phyloP scores from a whole-genome alignment of 2,329 filamentous ascomycete genomes.

The Alternaria dauci region DNA sequence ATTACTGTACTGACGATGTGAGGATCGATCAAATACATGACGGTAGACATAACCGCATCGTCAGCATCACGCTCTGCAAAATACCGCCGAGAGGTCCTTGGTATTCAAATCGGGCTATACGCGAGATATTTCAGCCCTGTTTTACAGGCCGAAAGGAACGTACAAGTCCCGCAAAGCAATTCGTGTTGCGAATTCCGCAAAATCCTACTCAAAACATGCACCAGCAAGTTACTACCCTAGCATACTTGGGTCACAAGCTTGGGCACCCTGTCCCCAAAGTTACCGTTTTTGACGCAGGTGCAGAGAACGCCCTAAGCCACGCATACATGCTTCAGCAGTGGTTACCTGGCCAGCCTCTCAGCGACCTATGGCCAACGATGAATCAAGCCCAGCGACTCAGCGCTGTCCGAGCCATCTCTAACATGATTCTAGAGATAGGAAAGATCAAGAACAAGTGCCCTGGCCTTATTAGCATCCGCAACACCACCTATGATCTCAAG shows the following conservation, averaged over 20 bases:
- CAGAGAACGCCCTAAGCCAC: constrained; percentile 12
- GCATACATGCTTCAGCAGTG: constrained; percentile 24
- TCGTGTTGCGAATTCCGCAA: not conserved
- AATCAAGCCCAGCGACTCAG: constrained; percentile 17
- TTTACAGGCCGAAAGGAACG: not conserved
- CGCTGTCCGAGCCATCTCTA: not conserved
- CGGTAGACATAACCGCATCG: not conserved
- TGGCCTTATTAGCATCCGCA: not conserved
- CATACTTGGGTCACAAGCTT: constrained; percentile 1
- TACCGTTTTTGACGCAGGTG: constrained; percentile 2
- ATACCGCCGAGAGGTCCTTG: not conserved
- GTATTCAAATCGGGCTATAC: not conserved
- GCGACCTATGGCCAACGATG: constrained; percentile 3
- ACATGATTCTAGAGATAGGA: not conserved
- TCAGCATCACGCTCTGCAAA: not conserved
- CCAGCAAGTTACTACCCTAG: not conserved
- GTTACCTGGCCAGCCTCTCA: constrained; percentile 15
- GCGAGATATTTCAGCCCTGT: not conserved
- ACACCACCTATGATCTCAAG: not conserved
- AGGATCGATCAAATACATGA: not conserved
- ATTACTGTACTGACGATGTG: not conserved
- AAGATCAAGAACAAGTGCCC: not conserved
- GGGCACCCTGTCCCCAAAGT: constrained; percentile 15
- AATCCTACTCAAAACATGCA: not conserved
- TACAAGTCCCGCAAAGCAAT: not conserved